Evolutionary conservation across 2,329 filamentous ascomycete species (phyloP).

Genomic region (Aspergillus neotritici): DNA sequence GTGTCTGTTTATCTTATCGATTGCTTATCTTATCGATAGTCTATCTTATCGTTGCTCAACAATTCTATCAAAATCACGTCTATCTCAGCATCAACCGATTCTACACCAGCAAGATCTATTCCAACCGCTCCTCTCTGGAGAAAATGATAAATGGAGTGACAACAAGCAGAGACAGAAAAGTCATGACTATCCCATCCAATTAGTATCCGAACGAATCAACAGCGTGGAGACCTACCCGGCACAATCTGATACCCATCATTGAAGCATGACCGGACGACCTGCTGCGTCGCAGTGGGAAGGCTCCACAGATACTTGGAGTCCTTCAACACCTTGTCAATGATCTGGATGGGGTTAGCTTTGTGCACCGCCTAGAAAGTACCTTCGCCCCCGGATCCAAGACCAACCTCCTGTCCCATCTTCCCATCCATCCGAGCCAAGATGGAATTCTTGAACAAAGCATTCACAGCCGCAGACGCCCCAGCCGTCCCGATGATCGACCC

Average conservation of each 20-base stretch:
- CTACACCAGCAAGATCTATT: neutral
- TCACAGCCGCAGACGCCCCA: neutral
- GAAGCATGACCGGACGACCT: neutral
- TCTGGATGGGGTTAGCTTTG: neutral
- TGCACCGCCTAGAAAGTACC: neutral
- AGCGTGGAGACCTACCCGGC: neutral
- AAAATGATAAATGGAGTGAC: neutral
- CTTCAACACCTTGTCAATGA: neutral
- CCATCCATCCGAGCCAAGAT: neutral
- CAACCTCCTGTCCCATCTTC: neutral
- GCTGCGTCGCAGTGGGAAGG: neutral
- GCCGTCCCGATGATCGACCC: constrained; percentile 1
- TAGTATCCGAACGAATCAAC: too few relatives aligned
- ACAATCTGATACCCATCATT: neutral
- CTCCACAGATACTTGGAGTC: neutral
- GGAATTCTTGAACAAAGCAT: constrained; percentile 1
- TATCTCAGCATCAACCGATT: too few relatives aligned
- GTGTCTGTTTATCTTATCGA: too few relatives aligned
- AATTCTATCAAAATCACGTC: too few relatives aligned
- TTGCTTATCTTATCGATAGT: too few relatives aligned
- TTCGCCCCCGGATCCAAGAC: neutral
- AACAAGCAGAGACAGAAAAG: neutral
- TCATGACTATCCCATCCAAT: neutral
- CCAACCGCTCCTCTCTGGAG: neutral
- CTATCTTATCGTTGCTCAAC: too few relatives aligned